Percentiles rank a stretch among this genome's conserved stretches.
These are phyloP conservation scores for Suhomyces atakaporum DNA, from an alignment of 1,139 yeast genomes.

Conservation along the genomic window DNA sequence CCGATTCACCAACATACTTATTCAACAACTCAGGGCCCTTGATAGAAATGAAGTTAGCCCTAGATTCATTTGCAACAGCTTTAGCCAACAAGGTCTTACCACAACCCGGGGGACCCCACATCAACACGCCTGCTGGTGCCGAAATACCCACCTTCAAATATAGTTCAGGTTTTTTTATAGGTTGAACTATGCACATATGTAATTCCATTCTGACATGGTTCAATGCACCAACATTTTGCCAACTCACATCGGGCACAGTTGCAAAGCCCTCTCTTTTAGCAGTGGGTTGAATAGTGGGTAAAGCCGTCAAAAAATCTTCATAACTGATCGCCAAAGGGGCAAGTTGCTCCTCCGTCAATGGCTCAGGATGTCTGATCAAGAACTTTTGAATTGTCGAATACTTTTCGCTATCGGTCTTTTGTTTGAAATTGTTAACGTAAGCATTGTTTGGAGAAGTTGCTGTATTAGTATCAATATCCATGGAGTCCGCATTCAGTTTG, in stretches of 20 bases:
- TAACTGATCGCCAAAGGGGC: conserved; percentile 72
- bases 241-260: conserved; percentile 95
- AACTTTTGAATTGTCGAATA: conserved; percentile 74
- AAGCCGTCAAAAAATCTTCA: conserved; percentile 78
- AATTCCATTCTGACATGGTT: conserved; percentile 78
- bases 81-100: conserved; percentile 95
- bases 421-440: conserved; percentile 25
- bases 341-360: conserved; percentile 73
- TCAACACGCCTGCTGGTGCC: conserved; percentile 94
- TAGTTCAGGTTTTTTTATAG: conserved; percentile 88
- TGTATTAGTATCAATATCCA: conserved; percentile 45
- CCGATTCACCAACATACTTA: conserved; percentile 96
- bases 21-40: conserved; percentile 94
- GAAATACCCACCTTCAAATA: conserved; percentile 89
- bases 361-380: conserved; percentile 71
- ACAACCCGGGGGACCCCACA: conserved; percentile 99
- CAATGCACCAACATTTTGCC: conserved; percentile 95
- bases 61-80: conserved; percentile 95
- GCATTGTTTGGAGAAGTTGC: conserved; percentile 12
- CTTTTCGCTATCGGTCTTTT: conserved; percentile 40
- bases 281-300: conserved; percentile 95
- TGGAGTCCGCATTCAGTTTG: conserved; percentile 23
- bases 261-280: conserved; percentile 99
- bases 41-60: conserved; percentile 92
- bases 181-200: conserved; percentile 97